Conservation (phyloP, 164 flowering plant species). For the Piper longum region DNA sequence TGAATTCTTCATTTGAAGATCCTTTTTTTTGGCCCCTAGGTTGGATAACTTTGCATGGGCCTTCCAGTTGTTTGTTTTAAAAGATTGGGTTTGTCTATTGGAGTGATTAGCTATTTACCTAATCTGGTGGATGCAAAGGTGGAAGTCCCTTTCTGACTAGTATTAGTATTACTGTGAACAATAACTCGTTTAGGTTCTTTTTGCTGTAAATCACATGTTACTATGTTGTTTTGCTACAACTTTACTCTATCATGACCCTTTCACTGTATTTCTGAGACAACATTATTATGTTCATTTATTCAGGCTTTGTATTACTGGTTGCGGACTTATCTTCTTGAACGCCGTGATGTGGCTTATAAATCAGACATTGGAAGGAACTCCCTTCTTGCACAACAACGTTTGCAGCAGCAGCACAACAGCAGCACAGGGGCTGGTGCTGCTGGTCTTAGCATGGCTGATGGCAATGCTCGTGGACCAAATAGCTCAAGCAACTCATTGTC, state of each 20-base stretch:
- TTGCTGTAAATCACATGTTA: too few relatives aligned
- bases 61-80: too few relatives aligned
- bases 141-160: too few relatives aligned
- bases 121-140: too few relatives aligned
- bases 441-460: slow-evolving; percentile 45
- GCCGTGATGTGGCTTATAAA: slow-evolving; percentile 92
- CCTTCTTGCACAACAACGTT: slow-evolving; percentile 78
- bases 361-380: slow-evolving; percentile 65
- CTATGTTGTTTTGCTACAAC: too few relatives aligned
- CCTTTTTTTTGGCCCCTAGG: too few relatives aligned
- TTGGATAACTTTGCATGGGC: too few relatives aligned
- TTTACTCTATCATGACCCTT: not conserved
- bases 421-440: slow-evolving; percentile 29
- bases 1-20: too few relatives aligned
- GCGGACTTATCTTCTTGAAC: slow-evolving; percentile 93
- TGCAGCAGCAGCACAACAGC: slow-evolving; percentile 96
- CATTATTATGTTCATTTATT: not conserved
- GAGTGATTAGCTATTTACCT: too few relatives aligned
- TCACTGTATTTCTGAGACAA: not conserved
- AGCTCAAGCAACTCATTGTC: slow-evolving; percentile 27
- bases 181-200: too few relatives aligned
- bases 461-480: slow-evolving; percentile 38
- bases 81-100: too few relatives aligned
- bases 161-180: too few relatives aligned
- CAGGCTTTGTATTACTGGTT: slow-evolving; percentile 99